Conservation (phyloP, 129 eudicot genomes). For the Pseudognaphalium luteoalbum region DNA sequence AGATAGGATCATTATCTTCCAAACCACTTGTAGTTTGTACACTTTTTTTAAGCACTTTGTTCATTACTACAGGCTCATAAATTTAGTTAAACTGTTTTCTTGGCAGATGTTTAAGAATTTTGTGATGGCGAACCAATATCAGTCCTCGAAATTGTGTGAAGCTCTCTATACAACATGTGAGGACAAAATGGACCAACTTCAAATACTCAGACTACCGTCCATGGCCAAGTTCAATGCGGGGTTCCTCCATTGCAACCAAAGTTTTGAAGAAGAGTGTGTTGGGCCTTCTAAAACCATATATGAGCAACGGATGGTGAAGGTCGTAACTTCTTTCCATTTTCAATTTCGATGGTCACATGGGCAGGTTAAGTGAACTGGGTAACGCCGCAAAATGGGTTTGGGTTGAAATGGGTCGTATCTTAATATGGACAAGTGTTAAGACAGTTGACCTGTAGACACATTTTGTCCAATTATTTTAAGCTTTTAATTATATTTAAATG, state of each 20-base stretch:
- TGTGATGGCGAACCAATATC: constrained; percentile 72
- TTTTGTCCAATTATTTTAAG: not conserved
- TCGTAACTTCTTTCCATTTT: constrained; percentile 18
- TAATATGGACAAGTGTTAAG: not conserved
- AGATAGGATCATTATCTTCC: not conserved
- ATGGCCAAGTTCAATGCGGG: constrained; percentile 98
- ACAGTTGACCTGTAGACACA: not conserved
- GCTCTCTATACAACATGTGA: constrained; percentile 73
- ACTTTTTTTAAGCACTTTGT: not conserved
- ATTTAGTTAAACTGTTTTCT: constrained; percentile 11
- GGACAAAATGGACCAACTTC: constrained; percentile 97
- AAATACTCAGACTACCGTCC: constrained; percentile 90
- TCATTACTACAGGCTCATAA: constrained; percentile 9
- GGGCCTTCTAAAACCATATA: constrained; percentile 88
- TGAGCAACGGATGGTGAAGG: constrained; percentile 90
- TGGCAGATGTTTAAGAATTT: constrained; percentile 74
- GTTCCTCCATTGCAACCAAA: constrained; percentile 82
- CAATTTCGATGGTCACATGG: not conserved
- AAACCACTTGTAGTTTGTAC: not conserved
- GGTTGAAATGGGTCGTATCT: constrained; percentile 8
- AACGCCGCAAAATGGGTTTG: not conserved
- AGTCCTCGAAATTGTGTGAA: constrained; percentile 86
- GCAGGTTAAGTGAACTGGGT: not conserved
- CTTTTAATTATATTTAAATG: not conserved
- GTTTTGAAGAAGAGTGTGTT: constrained; percentile 75